Evolutionary conservation across 768 basidiomycete genomes (phyloP), one percentile per base, ranked within the genome.

Genomic region (Amyloporia xantha): DNA sequence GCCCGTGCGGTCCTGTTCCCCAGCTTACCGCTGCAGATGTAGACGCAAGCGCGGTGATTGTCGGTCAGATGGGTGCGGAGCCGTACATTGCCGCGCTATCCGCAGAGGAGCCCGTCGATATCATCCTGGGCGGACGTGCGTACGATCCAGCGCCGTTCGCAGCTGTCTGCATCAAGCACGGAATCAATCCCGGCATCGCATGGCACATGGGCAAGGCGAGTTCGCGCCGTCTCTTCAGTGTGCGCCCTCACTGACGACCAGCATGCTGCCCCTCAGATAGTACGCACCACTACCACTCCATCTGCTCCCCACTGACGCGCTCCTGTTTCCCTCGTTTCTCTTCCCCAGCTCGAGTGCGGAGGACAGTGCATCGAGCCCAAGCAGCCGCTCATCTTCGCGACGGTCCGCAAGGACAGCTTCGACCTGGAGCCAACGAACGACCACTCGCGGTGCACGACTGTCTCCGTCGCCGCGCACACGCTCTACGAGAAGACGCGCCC

Each of bases 401-500:
- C 41, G 5, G 13, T 42, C 7, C 41, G 41, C 21, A 26, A 21
- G 41, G 41, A 42, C 41, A 42, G 41, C 41, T 42, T 42, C 23
- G 41, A 42, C 24, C 21, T 42, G 7, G 41, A 42, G 24, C 41
- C 41, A 10, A 13, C 19, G 10, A 19, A 42, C 41, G 21, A 7
- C 24, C 12, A 42, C 17, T 21, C 41, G 21, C 19, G 41, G 9
- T 42, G 41, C 24, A 21, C 41, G 5, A 11, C 17, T 11, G 25
- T 24, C 10, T 42, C 41, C 10, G 41, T 42, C 41, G 41, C 41
- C 13, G 41, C 41, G 24, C 41, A 42, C 24, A 42, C 41, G 5
- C 41, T 42, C 13, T 42, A 42, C 24, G 41, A 42, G 41, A 42
- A 42, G 41, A 42, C 41, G 21, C 19, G 41, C 21, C 41, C 41